Base-by-base conservation (phyloP, 352 stramenopile species). In the Hyaloperonospora arabidopsidis region DNA sequence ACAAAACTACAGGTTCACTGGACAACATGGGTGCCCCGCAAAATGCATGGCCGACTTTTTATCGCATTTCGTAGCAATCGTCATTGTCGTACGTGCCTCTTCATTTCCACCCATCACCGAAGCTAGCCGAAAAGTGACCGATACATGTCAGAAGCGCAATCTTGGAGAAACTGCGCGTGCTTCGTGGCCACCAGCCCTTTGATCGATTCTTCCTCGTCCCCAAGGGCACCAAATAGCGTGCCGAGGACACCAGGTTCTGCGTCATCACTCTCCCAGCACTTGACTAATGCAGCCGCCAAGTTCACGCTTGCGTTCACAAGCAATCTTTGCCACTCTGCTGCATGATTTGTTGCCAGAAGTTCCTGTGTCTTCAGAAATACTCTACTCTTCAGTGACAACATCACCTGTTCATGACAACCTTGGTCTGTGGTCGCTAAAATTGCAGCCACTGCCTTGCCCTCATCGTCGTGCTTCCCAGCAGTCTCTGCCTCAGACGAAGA, bases 181-280 rank as follows among this genome's bases (percentile, higher is more conserved):
- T 80, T 82, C 4, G 46, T 34, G 17, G 78, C 35, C 40, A 84
- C 22, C 17, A 54, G 45, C 5, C 50, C 21, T 22, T 71, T 76
- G 19, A 80, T 70, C 36, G 38, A 25, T 6, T 76, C 67, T 57
- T 74, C 67, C 1, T 68, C 55, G 10, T 65, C 61, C n/a, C 50
- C 54, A 22, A 86, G 54, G 25, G 54, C 62, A 11, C 39, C 28
- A 46, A 86, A 84, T 12, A 83, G 15, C 13, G 63, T 57, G 19
- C 18, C 19, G 12, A 65, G 41, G n/a, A 69, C 59, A 45, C 61
- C 55, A 23, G 23, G 23, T 18, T 62, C 58, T 17, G 56, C 22
- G n/a, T 56, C 49, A 28, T 52, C 49, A 17, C 52, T 47, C n/a
- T 86, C 76, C 76, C 76, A 86, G 19, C 35, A 68, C 14, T 65